phyloP scores from a whole-genome alignment of 148 eudicot species.

The Rhododendron griersonianum region DNA sequence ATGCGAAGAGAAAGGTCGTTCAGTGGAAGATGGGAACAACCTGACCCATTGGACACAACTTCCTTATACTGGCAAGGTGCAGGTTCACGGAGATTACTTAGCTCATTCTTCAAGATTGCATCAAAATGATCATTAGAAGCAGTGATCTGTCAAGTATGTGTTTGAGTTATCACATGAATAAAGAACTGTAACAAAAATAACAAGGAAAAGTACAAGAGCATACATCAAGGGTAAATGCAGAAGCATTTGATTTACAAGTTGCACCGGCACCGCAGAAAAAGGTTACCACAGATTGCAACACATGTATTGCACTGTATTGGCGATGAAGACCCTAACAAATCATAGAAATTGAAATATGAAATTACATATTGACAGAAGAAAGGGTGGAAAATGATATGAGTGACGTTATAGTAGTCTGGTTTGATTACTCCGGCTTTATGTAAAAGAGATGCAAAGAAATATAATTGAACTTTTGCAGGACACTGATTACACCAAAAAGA shows the following conservation, averaged over 20 bases:
- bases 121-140: conserved; percentile 45
- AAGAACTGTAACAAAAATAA: not conserved
- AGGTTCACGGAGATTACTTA: conserved; percentile 20
- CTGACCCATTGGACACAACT: conserved; percentile 23
- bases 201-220: conserved; percentile 17
- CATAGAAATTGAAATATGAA: not conserved
- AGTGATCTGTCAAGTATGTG: conserved; percentile 33
- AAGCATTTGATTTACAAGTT: conserved; percentile 51
- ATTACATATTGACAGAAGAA: not conserved
- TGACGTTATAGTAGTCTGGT: not conserved
- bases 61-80: conserved; percentile 15
- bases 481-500: not conserved
- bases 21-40: conserved; percentile 5
- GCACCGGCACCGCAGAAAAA: conserved; percentile 54
- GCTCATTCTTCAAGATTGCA: conserved; percentile 43
- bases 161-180: not conserved
- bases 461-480: not conserved
- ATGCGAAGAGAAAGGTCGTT: conserved; percentile 45
- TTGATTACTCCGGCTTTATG: not conserved
- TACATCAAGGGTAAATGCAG: conserved; percentile 71
- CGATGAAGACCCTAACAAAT: conserved; percentile 68
- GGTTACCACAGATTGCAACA: conserved; percentile 65
- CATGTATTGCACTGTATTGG: conserved; percentile 55
- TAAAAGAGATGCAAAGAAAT: not conserved
- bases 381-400: not conserved